phyloP scores from a whole-genome alignment of 2,329 filamentous ascomycete species.

The Ophiobolus disseminans region DNA sequence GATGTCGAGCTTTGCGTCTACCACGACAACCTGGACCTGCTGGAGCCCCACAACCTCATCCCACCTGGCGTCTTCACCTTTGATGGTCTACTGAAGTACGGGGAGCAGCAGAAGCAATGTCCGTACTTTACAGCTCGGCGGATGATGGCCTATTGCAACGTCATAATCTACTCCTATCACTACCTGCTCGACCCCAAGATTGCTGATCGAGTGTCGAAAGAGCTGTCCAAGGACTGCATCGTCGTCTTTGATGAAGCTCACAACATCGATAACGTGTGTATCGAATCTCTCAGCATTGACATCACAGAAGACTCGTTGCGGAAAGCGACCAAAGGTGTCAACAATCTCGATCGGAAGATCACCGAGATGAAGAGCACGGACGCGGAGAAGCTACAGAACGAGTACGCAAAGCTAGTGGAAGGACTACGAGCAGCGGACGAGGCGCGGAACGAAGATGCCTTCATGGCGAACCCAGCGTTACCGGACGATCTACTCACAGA shows the following conservation, averaged over 20 bases:
- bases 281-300: constrained; percentile 95
- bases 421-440: constrained; percentile 88
- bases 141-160: constrained; percentile 99
- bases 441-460: constrained; percentile 88
- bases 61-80: constrained; percentile 96
- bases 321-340: constrained; percentile 87
- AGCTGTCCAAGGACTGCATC: constrained; percentile 97
- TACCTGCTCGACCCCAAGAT: constrained; percentile 98
- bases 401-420: constrained; percentile 94
- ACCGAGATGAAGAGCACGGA: constrained; percentile 95
- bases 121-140: constrained; percentile 95
- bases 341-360: constrained; percentile 89
- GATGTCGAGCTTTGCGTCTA: constrained; percentile 94
- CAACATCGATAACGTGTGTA: constrained; percentile 99
- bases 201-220: constrained; percentile 90
- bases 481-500: constrained; percentile 95
- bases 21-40: constrained; percentile 94
- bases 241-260: constrained; percentile 99
- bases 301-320: constrained; percentile 93
- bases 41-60: constrained; percentile 93
- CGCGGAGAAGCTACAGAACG: constrained; percentile 89
- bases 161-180: constrained; percentile 99
- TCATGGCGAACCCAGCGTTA: constrained; percentile 94
- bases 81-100: constrained; percentile 85
- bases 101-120: constrained; percentile 94